Conservation (phyloP, 371 early-diverging fungal genomes). For the Coemansia sp. region DNA sequence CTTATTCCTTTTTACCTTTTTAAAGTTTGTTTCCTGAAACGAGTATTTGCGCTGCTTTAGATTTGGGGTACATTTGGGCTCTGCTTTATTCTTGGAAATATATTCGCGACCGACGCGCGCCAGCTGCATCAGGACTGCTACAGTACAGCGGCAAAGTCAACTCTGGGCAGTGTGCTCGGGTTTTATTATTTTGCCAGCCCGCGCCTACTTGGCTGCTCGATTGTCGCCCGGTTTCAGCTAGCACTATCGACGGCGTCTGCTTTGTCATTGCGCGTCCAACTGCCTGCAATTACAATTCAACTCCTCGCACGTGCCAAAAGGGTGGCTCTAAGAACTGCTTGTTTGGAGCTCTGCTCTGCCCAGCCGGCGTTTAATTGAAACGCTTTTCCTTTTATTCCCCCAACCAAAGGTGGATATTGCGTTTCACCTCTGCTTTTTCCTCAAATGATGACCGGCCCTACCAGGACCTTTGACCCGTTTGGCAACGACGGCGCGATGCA, state of each 20-base stretch:
- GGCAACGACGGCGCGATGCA: conserved; percentile 21
- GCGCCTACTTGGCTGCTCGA: neutral
- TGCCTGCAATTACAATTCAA: neutral
- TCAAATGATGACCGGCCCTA: conserved; percentile 45
- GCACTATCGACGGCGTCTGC: neutral
- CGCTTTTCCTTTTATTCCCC: neutral
- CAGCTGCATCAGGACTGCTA: neutral
- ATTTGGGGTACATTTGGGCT: neutral
- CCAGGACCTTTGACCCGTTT: conserved; percentile 44
- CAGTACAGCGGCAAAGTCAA: neutral
- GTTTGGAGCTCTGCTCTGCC: neutral
- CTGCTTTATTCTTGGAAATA: neutral
- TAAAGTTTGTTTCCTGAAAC: neutral
- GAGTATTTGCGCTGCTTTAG: conserved; percentile 1
- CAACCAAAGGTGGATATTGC: neutral
- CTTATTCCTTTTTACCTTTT: conserved; percentile 1
- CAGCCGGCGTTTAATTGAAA: conserved; percentile 1
- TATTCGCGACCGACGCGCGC: conserved; percentile 1
- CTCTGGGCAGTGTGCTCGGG: neutral
- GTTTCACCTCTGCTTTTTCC: neutral
- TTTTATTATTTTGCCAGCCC: neutral
- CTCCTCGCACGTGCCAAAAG: neutral
- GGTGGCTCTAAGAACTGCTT: conserved; percentile 1
- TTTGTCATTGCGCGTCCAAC: neutral
- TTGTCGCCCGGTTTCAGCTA: neutral